phyloP scores from a whole-genome alignment of 2,329 filamentous ascomycete species.

The Pezicula neosporulosa region DNA sequence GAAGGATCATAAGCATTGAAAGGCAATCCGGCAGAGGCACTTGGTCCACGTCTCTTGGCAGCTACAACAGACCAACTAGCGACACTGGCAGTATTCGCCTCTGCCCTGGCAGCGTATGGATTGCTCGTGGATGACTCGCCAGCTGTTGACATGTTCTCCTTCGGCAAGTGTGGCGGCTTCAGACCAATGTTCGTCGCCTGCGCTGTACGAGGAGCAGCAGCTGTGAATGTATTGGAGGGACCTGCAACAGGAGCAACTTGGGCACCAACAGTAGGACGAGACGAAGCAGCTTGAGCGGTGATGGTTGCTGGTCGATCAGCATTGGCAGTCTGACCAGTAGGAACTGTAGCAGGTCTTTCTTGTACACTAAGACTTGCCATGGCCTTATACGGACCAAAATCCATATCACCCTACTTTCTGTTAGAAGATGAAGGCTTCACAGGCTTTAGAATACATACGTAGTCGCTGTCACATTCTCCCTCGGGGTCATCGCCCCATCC shows the following conservation, averaged over 20 bases:
- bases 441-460: not conserved
- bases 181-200: too few relatives aligned
- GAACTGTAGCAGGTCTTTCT: not conserved
- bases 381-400: not conserved
- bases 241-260: too few relatives aligned
- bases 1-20: slow-evolving; percentile 13
- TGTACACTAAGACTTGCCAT: not conserved
- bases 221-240: too few relatives aligned
- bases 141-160: not conserved
- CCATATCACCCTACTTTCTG: not conserved
- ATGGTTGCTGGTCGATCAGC: not conserved
- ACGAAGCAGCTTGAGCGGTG: too few relatives aligned
- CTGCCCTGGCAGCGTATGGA: slow-evolving; percentile 4
- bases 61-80: slow-evolving; percentile 7
- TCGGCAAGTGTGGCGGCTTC: too few relatives aligned
- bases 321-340: not conserved
- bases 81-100: slow-evolving; percentile 1
- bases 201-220: too few relatives aligned
- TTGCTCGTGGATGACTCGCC: slow-evolving; percentile 15
- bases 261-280: too few relatives aligned
- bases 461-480: not conserved
- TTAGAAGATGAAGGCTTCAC: not conserved
- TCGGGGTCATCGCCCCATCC: not conserved
- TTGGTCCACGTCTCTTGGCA: slow-evolving; percentile 4
- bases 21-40: not conserved